Conservation (phyloP, 208 protist species). For the Leishmania guyanensis region DNA sequence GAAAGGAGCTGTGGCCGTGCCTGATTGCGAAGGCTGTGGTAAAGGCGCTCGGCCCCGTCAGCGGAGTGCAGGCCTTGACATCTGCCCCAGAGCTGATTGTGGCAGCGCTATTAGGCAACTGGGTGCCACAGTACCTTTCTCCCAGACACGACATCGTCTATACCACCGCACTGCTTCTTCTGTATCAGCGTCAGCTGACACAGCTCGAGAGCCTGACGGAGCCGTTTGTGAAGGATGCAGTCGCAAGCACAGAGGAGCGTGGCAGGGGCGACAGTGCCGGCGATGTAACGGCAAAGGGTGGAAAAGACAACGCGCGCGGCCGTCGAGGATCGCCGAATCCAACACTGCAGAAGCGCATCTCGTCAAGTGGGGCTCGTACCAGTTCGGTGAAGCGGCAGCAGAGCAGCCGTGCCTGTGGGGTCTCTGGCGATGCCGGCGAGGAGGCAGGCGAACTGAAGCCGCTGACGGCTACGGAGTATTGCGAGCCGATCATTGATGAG, state of each 20-base stretch:
- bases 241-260: too few species aligned
- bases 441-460: background rate
- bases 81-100: conserved; percentile 64
- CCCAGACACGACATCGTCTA: conserved; percentile 33
- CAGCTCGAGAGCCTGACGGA: conserved; percentile 20
- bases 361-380: background rate
- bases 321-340: background rate
- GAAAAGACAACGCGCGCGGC: background rate
- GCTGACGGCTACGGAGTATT: conserved; percentile 29
- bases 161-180: conserved; percentile 42
- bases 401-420: background rate
- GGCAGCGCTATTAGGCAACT: conserved; percentile 69
- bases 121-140: conserved; percentile 76
- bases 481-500: conserved; percentile 26
- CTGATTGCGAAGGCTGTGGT: conserved; percentile 86
- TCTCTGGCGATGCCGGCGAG: background rate
- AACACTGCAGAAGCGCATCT: background rate
- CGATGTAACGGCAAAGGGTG: background rate
- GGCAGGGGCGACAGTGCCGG: background rate
- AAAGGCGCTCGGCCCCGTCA: conserved; percentile 48
- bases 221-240: conserved; percentile 10
- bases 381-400: background rate
- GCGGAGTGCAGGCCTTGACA: conserved; percentile 41
- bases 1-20: conserved; percentile 88
- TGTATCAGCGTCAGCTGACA: conserved; percentile 34